These are phyloP conservation scores for Nyctanthes arbortristis DNA, from an alignment of 257 asterid species.

Conservation along the genomic window DNA sequence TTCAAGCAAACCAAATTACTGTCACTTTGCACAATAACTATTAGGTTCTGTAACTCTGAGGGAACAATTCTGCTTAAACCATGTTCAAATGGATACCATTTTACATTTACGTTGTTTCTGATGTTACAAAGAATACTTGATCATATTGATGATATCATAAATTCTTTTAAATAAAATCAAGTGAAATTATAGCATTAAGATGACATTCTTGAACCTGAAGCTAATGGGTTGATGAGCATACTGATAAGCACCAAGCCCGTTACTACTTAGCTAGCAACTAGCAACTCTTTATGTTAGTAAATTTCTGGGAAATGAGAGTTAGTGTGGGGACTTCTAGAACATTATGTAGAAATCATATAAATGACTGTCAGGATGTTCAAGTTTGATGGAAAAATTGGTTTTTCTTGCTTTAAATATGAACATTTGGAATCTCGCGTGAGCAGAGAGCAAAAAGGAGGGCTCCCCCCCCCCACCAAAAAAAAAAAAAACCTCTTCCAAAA, in stretches of 20 bases:
- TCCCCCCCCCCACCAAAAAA: no score
- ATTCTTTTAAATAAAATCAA: background rate
- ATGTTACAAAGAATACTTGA: background rate
- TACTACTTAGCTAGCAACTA: no score
- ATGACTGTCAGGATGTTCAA: no score
- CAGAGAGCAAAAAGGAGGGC: background rate
- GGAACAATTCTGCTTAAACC: background rate
- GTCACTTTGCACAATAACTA: slow-evolving; percentile 8
- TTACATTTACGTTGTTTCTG: background rate
- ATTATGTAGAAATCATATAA: no score
- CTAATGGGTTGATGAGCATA: background rate
- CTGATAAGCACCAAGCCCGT: no score
- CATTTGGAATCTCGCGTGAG: background rate
- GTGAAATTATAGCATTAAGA: background rate
- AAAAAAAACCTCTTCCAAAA: no score
- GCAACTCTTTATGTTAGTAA: no score
- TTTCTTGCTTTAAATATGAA: background rate
- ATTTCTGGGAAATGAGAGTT: no score
- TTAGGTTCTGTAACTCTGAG: background rate
- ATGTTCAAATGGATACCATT: background rate
- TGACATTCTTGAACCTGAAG: background rate
- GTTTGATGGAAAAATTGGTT: background rate
- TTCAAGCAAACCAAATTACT: slow-evolving; percentile 1
- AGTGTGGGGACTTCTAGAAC: no score
- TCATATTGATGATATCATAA: background rate